Conservation (phyloP, 345 rosid species). For the Viola odorata region DNA sequence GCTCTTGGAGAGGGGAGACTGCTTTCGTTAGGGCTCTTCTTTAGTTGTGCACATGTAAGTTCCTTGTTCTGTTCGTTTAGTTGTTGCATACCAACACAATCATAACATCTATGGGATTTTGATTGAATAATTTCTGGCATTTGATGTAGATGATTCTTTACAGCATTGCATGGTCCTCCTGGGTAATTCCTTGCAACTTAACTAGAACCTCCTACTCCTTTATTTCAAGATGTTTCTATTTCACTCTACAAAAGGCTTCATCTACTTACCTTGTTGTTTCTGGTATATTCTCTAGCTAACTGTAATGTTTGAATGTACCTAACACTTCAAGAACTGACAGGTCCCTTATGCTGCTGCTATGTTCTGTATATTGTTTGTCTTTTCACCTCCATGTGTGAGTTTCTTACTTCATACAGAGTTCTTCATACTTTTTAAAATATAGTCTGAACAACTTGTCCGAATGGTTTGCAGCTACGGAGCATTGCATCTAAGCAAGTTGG, state of each 20-base stretch:
- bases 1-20: slow-evolving; percentile 64
- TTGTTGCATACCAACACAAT: not conserved
- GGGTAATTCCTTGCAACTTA: slow-evolving; percentile 41
- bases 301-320: not conserved
- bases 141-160: slow-evolving; percentile 64
- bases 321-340: slow-evolving; percentile 21
- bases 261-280: not conserved
- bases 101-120: no score
- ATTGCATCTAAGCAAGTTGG: slow-evolving; percentile 88
- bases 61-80: slow-evolving; percentile 1
- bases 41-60: slow-evolving; percentile 63
- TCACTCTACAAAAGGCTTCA: not conserved
- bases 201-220: not conserved
- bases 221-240: not conserved
- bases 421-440: no score
- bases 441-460: not conserved
- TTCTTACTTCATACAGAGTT: slow-evolving; percentile 2
- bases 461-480: slow-evolving; percentile 57
- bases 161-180: slow-evolving; percentile 74
- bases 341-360: slow-evolving; percentile 78
- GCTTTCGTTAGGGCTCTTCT: slow-evolving; percentile 73
- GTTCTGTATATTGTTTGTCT: slow-evolving; percentile 51
- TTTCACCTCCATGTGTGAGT: slow-evolving; percentile 77
- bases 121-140: no score
- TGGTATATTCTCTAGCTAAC: not conserved